Evolutionary conservation across 768 basidiomycete genomes (phyloP).

Genomic region (Leucosporidium yakuticum): DNA sequence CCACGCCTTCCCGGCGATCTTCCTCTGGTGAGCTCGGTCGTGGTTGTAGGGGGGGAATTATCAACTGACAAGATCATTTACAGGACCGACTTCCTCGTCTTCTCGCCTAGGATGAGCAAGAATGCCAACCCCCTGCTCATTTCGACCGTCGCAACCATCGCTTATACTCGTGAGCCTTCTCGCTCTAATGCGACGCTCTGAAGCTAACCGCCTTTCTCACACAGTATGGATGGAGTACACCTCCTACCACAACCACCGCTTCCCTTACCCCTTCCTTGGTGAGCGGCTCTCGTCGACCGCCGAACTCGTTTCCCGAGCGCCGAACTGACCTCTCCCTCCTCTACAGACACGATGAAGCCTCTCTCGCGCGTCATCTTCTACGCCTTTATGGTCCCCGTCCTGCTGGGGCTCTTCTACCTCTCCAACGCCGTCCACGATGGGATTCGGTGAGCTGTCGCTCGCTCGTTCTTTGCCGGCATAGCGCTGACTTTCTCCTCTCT

Average conservation of each 20-base stretch:
- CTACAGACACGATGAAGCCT: slow-evolving; percentile 14
- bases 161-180: background rate
- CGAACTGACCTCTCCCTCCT: no score
- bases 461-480: background rate
- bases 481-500: no score
- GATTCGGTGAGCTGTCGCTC: background rate
- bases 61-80: no score
- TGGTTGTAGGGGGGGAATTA: no score
- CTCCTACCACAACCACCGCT: slow-evolving; percentile 17
- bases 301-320: no score
- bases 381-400: slow-evolving; percentile 17
- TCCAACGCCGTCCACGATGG: slow-evolving; percentile 23
- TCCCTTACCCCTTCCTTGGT: slow-evolving; percentile 37
- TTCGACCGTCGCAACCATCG: background rate
- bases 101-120: slow-evolving; percentile 33
- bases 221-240: slow-evolving; percentile 33
- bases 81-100: slow-evolving; percentile 33
- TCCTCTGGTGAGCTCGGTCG: slow-evolving; percentile 34
- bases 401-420: slow-evolving; percentile 21
- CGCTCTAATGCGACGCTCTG: background rate
- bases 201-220: slow-evolving; percentile 3
- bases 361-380: slow-evolving; percentile 27
- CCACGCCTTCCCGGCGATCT: slow-evolving; percentile 32
- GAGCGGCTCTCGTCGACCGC: background rate
- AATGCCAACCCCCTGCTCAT: slow-evolving; percentile 22